Percentiles rank a stretch among this genome's conserved stretches.
phyloP scores from a whole-genome alignment of 352 stramenopile genomes.

The Phytophthora meadii region DNA sequence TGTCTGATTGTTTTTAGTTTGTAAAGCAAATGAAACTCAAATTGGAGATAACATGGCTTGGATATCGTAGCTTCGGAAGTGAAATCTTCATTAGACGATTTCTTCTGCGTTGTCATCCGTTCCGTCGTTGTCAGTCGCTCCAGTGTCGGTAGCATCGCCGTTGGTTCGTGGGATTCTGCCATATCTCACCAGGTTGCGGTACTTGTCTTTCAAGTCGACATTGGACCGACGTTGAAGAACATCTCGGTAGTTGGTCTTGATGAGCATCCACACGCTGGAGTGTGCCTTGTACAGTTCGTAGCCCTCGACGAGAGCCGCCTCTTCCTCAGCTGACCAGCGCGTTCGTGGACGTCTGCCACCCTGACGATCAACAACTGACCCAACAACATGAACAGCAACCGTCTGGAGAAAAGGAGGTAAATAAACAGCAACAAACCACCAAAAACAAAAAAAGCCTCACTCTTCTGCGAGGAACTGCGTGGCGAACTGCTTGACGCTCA shows the following conservation, averaged over 20 bases:
- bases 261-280: slow-evolving; percentile 72
- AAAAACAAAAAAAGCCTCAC: slow-evolving; percentile 12
- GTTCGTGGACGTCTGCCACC: slow-evolving; percentile 29
- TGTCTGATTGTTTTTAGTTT: slow-evolving; percentile 46
- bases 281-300: slow-evolving; percentile 56
- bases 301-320: slow-evolving; percentile 63
- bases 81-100: background rate
- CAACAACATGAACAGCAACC: no score
- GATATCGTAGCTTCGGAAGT: no score
- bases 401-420: no score
- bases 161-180: slow-evolving; percentile 36
- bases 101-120: slow-evolving; percentile 16
- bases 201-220: slow-evolving; percentile 88
- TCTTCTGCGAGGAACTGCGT: slow-evolving; percentile 1
- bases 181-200: slow-evolving; percentile 72
- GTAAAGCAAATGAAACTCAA: slow-evolving; percentile 47
- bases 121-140: slow-evolving; percentile 24
- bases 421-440: no score
- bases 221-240: slow-evolving; percentile 64
- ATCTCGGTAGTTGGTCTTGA: slow-evolving; percentile 63
- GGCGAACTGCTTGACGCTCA: slow-evolving; percentile 20
- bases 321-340: slow-evolving; percentile 65
- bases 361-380: background rate
- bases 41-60: slow-evolving; percentile 30
- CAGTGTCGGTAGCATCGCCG: slow-evolving; percentile 9